phyloP scores from a whole-genome alignment of 108 stramenopile species.

The Bacterosira constricta region DNA sequence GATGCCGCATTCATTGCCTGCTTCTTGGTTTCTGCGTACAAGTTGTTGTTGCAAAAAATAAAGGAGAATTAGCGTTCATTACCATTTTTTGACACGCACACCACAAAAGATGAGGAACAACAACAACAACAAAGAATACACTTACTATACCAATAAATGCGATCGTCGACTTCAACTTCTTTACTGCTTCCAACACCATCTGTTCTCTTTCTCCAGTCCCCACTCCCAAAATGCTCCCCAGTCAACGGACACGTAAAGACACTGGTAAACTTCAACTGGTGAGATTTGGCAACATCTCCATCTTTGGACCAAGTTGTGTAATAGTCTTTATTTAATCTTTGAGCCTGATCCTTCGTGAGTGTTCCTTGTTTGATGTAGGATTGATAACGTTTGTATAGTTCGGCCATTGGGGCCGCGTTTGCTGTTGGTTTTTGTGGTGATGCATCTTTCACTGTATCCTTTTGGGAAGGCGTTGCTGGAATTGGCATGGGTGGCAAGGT shows the following conservation, averaged over 20 bases:
- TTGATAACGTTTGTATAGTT: conserved; percentile 28
- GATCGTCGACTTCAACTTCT: background rate
- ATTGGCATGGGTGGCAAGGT: background rate
- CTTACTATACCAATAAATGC: conserved; percentile 15
- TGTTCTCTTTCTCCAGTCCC: background rate
- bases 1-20: conserved; percentile 13
- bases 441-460: background rate
- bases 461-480: background rate
- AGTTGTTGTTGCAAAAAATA: background rate
- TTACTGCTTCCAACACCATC: background rate
- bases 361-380: conserved; percentile 14
- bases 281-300: conserved; percentile 2
- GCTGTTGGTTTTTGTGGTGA: background rate
- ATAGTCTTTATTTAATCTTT: conserved; percentile 7
- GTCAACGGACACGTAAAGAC: conserved; percentile 38
- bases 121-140: conserved; percentile 6
- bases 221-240: conserved; percentile 36
- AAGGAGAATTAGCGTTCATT: background rate
- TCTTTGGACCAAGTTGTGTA: conserved; percentile 53
- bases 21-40: background rate
- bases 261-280: conserved; percentile 26
- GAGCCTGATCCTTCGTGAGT: background rate
- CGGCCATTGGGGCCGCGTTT: conserved; percentile 2
- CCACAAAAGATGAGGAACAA: background rate
- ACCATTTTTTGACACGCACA: background rate